Evolutionary conservation across 2,329 filamentous ascomycete species (phyloP), one percentile per base, ranked within the genome.

Genomic region (Chalara sp.): DNA sequence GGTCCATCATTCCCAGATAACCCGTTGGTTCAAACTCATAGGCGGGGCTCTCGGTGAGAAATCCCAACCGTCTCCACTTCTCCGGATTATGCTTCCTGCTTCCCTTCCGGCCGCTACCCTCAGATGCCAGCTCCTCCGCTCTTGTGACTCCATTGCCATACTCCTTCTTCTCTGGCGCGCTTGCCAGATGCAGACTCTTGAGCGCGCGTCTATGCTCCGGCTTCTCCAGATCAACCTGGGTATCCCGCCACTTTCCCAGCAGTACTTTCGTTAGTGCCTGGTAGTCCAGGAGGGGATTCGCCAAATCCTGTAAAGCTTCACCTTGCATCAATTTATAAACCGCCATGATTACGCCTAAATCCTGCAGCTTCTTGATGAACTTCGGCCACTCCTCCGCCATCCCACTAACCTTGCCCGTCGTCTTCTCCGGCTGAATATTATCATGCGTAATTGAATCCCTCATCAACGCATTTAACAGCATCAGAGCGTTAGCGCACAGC

Each of bases 321-420:
- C 91, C 91, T 71, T 96, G 91, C 90, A 97, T 96, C 51, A 99
- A 79, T 57, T 82, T 81, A 68, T 90, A 96, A 11, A 96, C 92
- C 7, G 89, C 88, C 67, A 89, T 89, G 58, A 97, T 95, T 39
- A 97, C 81, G 1, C 92, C 93, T 32, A 97, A 72, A 69, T 97
- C 92, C 68, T 97, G 93, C 58, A 99, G 70, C 57, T 84, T 79
- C 72, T 96, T 96, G 68, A 99, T 91, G 63, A 97, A 95, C 62
- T 88, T 93, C 46, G 90, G 88, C 91, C 93, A 97, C 62, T 97
- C 92, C 54, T 88, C 83, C 12, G 68, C 71, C 1, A 69, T 64
- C 4, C 65, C 67, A 44, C 56, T 58, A 8, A 62, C 62, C 55
- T 68, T 69, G 11, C 66, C 62, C 4, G 56, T 55, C 7, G 63